A percentile compares a stretch with the other conserved stretches of the same genome.
Evolutionary conservation across 139 green algal species (phyloP).

Genomic region (Pseudopediastrum boryanum): DNA sequence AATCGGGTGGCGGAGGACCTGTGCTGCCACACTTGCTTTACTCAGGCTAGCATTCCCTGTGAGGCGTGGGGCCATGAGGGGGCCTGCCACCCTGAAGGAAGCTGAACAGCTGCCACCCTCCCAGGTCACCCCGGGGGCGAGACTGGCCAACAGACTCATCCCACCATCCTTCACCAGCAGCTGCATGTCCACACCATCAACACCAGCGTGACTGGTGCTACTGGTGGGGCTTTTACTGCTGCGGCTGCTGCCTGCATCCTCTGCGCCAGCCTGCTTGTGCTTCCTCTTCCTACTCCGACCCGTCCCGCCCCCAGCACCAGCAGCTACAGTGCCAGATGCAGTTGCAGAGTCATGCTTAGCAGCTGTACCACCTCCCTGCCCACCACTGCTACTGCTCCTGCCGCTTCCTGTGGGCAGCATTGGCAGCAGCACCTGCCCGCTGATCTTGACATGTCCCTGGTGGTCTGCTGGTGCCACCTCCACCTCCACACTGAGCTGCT

Average conservation of each 20-base stretch:
- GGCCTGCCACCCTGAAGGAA: constrained; percentile 54
- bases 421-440: constrained; percentile 27
- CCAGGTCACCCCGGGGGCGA: constrained; percentile 78
- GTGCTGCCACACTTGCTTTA: constrained; percentile 24
- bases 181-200: constrained; percentile 54
- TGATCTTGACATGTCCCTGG: constrained; percentile 56
- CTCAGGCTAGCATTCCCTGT: constrained; percentile 46
- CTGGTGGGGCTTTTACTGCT: neutral
- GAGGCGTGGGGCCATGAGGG: constrained; percentile 39
- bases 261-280: neutral
- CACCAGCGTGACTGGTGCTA: neutral
- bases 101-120: constrained; percentile 72
- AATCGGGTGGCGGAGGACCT: constrained; percentile 39
- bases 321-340: neutral
- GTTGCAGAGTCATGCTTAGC: neutral
- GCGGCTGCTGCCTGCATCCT: neutral
- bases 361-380: neutral
- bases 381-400: constrained; percentile 17
- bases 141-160: constrained; percentile 78
- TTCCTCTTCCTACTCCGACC: constrained; percentile 8
- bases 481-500: constrained; percentile 47
- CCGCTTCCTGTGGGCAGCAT: neutral
- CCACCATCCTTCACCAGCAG: constrained; percentile 79
- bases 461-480: constrained; percentile 64
- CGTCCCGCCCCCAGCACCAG: neutral